These are phyloP conservation scores for Apodospora peruviana DNA, from an alignment of 495 filamentous ascomycete species.

Conservation along the genomic window DNA sequence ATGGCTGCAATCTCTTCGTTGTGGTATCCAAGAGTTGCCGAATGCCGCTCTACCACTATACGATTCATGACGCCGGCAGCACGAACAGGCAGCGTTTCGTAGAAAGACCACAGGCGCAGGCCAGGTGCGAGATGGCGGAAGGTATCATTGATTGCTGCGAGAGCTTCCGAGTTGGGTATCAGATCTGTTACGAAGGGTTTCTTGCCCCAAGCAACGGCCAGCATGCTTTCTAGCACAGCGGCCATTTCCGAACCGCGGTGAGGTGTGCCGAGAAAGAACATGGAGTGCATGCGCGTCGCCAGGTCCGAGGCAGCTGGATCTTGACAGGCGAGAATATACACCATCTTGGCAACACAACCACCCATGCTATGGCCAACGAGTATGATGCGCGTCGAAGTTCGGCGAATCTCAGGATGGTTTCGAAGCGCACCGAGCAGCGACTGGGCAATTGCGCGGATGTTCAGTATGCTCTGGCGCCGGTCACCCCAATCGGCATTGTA, in stretches of 20 bases:
- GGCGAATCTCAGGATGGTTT: conserved; percentile 26
- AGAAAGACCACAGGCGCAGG: conserved; percentile 39
- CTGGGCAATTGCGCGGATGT: conserved; percentile 21
- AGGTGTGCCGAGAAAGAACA: conserved; percentile 26
- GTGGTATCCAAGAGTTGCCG: conserved; percentile 30
- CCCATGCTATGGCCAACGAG: conserved; percentile 29
- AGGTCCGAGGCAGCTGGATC: conserved; percentile 16
- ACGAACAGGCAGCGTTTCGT: conserved; percentile 34
- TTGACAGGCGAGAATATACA: conserved; percentile 18
- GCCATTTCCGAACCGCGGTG: conserved; percentile 24
- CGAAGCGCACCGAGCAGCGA: conserved; percentile 25
- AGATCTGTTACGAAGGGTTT: conserved; percentile 40
- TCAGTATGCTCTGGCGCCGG: conserved; percentile 10
- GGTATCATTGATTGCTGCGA: conserved; percentile 41
- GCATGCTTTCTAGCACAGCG: conserved; percentile 36
- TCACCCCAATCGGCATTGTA: conserved; percentile 25
- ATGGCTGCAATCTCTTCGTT: conserved; percentile 35
- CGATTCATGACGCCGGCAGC: conserved; percentile 23
- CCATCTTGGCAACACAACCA: conserved; percentile 26
- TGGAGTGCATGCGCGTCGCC: conserved; percentile 15
- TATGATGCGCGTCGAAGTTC: conserved; percentile 22
- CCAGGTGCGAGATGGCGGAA: conserved; percentile 34
- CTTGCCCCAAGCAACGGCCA: conserved; percentile 22
- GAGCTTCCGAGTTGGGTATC: conserved; percentile 15
- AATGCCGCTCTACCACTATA: conserved; percentile 27